Base-by-base conservation (phyloP, 768 basidiomycete species). In the Agaricus blazei region DNA sequence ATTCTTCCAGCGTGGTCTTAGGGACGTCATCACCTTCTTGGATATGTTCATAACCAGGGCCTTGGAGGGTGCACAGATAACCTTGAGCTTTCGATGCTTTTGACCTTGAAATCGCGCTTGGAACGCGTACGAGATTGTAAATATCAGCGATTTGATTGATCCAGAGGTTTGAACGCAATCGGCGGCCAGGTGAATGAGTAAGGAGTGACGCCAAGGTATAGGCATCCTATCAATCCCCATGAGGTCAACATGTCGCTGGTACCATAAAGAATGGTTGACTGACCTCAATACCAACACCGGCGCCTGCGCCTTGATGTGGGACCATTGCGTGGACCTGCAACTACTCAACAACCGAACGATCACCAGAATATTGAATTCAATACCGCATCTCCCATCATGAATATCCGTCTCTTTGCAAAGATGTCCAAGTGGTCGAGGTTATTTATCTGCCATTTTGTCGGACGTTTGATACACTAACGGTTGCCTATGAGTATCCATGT, bases 261-360 rank as follows among this genome's bases (percentile, higher is more conserved):
- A 31, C 12, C 23, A 38, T 26, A 2, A n/a, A 9, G 26, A 28
- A 23, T 11, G 15, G 24, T 23, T 14, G 40, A 42, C 48, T 42
- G 45, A 74, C 75, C 65, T 80, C 79, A 43, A 79, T 70, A 6
- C 76, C 78, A 57, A 75, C 75, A 4, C 75, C 77, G 3, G 78
- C 78, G 14, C 77, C 77, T 9, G 78, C 73, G 19, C 76, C 78
- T 59, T 75, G 72, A 65, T 75, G 72, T 19, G 78, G 75, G 3
- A 66, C 64, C 76, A 77, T 78, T 4, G 76, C 76, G 59, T 79
- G 77, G 3, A 75, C 74, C 71, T 70, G 15, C 14, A 1, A 27
- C 9, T 24, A 24, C 36, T 28, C 37, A 40, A 7, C 26, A 11
- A 34, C 28, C 7, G 9, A 47, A 26, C 9, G 26, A 27, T 8